These are phyloP conservation scores for Magnolia changhungtana DNA, from an alignment of 164 flowering plant genomes.

Conservation along the genomic window DNA sequence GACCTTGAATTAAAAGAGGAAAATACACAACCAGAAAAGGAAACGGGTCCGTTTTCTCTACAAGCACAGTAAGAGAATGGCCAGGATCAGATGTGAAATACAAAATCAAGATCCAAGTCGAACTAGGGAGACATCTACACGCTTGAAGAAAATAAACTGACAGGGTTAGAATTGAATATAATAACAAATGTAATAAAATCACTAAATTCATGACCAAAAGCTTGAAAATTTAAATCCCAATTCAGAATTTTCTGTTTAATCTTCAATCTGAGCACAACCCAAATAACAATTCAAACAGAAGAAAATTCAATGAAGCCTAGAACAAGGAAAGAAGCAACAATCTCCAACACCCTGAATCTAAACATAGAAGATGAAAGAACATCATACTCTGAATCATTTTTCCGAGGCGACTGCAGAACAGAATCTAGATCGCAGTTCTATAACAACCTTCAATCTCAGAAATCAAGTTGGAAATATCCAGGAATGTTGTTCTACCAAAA, in stretches of 20 bases:
- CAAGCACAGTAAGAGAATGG: not conserved
- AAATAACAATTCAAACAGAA: not conserved
- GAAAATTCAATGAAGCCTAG: not conserved
- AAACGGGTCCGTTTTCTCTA: not conserved
- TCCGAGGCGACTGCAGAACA: not conserved
- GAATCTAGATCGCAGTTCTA: not conserved
- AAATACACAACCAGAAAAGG: not conserved
- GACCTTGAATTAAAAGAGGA: not conserved
- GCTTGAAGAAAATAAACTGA: not conserved
- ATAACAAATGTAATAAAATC: not conserved
- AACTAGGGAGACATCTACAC: not conserved
- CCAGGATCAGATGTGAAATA: not conserved
- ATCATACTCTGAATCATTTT: not conserved
- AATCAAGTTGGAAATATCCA: not conserved
- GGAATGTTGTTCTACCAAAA: too few species aligned
- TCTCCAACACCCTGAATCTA: not conserved
- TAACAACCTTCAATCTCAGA: not conserved
- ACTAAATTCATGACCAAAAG: not conserved
- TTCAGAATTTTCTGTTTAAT: not conserved
- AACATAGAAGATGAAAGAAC: not conserved
- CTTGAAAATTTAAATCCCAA: not conserved
- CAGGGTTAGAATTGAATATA: not conserved
- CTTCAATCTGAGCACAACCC: not conserved
- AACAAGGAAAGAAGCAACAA: not conserved
- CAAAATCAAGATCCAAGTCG: not conserved